Percentiles rank a stretch among this genome's conserved stretches.
These are phyloP conservation scores for Boletellus sp. DNA, from an alignment of 768 basidiomycete genomes.

Conservation along the genomic window DNA sequence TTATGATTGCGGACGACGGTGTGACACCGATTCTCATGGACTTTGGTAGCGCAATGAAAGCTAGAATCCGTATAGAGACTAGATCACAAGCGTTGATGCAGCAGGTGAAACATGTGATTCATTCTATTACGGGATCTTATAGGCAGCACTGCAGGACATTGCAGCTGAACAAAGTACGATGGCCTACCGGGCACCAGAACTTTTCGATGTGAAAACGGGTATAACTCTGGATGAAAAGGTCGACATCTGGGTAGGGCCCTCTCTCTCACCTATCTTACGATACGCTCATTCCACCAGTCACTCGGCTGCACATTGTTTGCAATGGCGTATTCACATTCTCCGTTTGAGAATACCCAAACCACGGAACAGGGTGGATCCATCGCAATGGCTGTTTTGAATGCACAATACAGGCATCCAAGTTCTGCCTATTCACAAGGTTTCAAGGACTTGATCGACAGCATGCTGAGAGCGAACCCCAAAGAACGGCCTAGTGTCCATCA, in stretches of 20 bases:
- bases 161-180: constrained; percentile 98
- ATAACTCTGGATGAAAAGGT: constrained; percentile 87
- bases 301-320: constrained; percentile 94
- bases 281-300: constrained; percentile 53
- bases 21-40: constrained; percentile 90
- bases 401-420: constrained; percentile 85
- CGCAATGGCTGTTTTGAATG: constrained; percentile 95
- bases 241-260: constrained; percentile 81
- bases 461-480: constrained; percentile 79
- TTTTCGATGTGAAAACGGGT: constrained; percentile 96
- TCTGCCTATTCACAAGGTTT: constrained; percentile 86
- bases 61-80: constrained; percentile 76
- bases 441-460: constrained; percentile 74
- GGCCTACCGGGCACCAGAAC: constrained; percentile 96
- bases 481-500: constrained; percentile 83
- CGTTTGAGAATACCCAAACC: constrained; percentile 90
- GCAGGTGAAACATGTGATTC: constrained; percentile 52
- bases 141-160: constrained; percentile 59
- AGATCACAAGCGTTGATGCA: constrained; percentile 85
- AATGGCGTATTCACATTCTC: constrained; percentile 92
- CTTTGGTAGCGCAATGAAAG: constrained; percentile 89
- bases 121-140: constrained; percentile 1
- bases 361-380: constrained; percentile 95
- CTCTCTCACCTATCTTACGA: neutral
- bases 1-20: constrained; percentile 95